Conservation (phyloP, 139 green algal species). For the Yamagishiella unicocca region DNA sequence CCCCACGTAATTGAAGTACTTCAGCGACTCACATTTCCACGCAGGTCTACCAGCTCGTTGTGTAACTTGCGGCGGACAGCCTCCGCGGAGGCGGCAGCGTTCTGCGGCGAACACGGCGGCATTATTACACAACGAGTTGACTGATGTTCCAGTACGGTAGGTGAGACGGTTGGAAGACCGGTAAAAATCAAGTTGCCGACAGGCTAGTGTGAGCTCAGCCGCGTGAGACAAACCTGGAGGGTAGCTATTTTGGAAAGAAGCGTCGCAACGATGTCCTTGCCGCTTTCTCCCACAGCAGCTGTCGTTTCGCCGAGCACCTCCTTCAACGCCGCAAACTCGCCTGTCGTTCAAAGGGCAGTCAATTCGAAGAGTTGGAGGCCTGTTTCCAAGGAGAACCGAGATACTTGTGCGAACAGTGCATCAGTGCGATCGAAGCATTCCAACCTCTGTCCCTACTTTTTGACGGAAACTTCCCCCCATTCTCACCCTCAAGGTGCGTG, state of each 20-base stretch:
- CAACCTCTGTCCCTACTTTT: too few species aligned
- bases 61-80: constrained; percentile 77
- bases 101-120: constrained; percentile 58
- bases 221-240: too few species aligned
- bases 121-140: too few species aligned
- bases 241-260: constrained; percentile 79
- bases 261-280: constrained; percentile 78
- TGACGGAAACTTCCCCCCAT: too few species aligned
- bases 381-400: too few species aligned
- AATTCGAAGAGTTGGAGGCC: too few species aligned
- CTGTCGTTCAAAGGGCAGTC: constrained; percentile 51
- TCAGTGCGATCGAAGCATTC: too few species aligned
- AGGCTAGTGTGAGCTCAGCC: too few species aligned
- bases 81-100: constrained; percentile 72
- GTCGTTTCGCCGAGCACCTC: constrained; percentile 72
- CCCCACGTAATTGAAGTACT: background rate
- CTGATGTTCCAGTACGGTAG: too few species aligned
- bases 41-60: constrained; percentile 90
- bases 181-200: too few species aligned
- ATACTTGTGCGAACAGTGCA: too few species aligned
- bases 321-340: constrained; percentile 84
- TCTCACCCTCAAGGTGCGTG: constrained; percentile 68
- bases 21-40: constrained; percentile 80
- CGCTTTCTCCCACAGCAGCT: constrained; percentile 6
- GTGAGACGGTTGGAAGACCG: too few species aligned